Percentiles rank a stretch among this genome's conserved stretches.
Conservation (phyloP, 768 basidiomycete species). For the Cyclocybe aegerita region DNA sequence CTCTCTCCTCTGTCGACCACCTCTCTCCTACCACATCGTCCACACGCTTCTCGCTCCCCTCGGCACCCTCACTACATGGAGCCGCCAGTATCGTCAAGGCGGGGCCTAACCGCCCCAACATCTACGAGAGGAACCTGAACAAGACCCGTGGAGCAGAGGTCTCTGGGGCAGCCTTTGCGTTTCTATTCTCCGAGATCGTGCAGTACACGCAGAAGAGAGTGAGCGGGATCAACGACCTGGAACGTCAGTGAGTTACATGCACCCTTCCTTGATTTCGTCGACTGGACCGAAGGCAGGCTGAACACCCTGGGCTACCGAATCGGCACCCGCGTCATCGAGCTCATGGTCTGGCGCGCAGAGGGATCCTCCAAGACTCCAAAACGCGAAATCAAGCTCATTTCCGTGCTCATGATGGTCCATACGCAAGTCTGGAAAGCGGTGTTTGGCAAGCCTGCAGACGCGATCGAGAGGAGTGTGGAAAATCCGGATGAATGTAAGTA, state of each 20-base stretch:
- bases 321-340: constrained; percentile 83
- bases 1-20: constrained; percentile 47
- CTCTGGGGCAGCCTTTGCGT: constrained; percentile 79
- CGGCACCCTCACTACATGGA: constrained; percentile 49
- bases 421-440: constrained; percentile 95
- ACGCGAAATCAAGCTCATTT: constrained; percentile 87
- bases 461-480: constrained; percentile 94
- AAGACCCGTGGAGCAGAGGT: constrained; percentile 86
- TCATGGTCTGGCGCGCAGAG: constrained; percentile 80
- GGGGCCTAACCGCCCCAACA: constrained; percentile 56
- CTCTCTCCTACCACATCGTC: constrained; percentile 59
- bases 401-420: constrained; percentile 91
- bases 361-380: constrained; percentile 85
- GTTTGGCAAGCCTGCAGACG: constrained; percentile 92
- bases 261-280: background rate
- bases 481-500: constrained; percentile 91
- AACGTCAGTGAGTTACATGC: constrained; percentile 65
- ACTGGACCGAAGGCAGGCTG: constrained; percentile 48
- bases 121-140: constrained; percentile 88
- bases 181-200: constrained; percentile 91
- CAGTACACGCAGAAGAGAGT: constrained; percentile 97
- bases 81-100: constrained; percentile 36
- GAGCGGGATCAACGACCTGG: constrained; percentile 91
- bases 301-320: constrained; percentile 93
- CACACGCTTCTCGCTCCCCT: constrained; percentile 69